Conservation (phyloP, 257 asterid species). For the Solanum microdontum region DNA sequence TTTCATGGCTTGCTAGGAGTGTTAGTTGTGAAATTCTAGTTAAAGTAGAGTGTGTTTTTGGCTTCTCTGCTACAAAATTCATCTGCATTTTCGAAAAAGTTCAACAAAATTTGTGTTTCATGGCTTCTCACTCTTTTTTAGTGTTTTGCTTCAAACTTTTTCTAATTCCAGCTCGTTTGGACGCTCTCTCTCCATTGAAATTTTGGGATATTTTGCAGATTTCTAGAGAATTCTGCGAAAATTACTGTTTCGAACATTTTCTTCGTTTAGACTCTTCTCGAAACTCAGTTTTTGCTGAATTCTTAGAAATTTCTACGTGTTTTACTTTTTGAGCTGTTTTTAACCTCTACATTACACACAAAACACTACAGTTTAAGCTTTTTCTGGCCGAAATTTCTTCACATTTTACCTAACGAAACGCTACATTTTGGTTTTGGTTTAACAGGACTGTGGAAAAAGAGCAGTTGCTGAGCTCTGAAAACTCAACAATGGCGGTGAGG, state of each 20-base stretch:
- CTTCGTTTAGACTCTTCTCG: not conserved
- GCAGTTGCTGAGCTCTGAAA: constrained; percentile 45
- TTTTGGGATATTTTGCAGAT: not conserved
- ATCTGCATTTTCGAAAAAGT: not conserved
- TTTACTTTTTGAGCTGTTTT: not conserved
- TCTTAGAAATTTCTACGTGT: not conserved
- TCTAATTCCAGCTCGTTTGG: not conserved
- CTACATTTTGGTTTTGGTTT: not conserved
- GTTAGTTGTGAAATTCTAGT: not conserved
- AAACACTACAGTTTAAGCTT: not conserved
- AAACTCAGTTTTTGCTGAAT: not conserved
- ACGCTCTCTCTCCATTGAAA: not conserved
- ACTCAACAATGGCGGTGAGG: constrained; percentile 76
- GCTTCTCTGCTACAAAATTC: not conserved
- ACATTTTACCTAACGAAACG: not conserved
- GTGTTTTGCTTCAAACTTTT: not conserved
- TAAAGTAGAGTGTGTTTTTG: not conserved
- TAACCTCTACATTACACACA: not conserved
- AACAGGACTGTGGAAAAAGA: constrained; percentile 36
- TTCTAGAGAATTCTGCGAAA: not conserved
- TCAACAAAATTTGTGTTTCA: not conserved
- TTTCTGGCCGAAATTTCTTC: not conserved
- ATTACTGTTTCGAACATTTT: not conserved
- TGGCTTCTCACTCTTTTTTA: not conserved
- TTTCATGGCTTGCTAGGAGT: not conserved